Conservation (phyloP, 345 rosid species). For the Anacardium occidentale region DNA sequence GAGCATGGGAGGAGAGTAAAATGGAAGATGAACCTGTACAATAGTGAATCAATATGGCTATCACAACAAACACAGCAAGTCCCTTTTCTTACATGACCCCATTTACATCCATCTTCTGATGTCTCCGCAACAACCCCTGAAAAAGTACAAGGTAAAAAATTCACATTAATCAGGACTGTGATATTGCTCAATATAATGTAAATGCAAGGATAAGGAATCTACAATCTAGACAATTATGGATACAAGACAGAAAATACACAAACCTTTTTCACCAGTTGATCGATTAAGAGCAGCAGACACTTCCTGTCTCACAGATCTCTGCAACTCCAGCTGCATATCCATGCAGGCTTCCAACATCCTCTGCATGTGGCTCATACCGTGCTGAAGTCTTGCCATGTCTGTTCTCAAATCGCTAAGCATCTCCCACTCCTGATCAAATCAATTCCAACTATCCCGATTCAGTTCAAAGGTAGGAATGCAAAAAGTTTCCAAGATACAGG, state of each 20-base stretch:
- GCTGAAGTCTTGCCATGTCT: conserved; percentile 93
- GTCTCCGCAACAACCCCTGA: conserved; percentile 72
- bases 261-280: conserved; percentile 71
- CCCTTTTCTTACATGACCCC: conserved; percentile 93
- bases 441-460: conserved; percentile 13
- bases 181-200: neutral
- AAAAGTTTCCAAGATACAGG: neutral
- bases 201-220: neutral
- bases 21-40: conserved; percentile 67
- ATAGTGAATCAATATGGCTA: conserved; percentile 83
- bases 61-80: conserved; percentile 98
- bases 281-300: conserved; percentile 97
- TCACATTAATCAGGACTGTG: neutral
- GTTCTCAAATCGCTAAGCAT: conserved; percentile 86
- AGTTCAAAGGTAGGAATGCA: conserved; percentile 7
- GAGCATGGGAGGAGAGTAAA: neutral
- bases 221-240: neutral
- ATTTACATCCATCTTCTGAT: conserved; percentile 86
- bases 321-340: conserved; percentile 99
- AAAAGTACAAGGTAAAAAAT: neutral
- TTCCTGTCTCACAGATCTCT: conserved; percentile 97
- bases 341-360: conserved; percentile 97
- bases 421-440: conserved; percentile 84
- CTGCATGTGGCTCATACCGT: conserved; percentile 99
- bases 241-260: neutral